phyloP scores from a whole-genome alignment of 2,329 filamentous ascomycete species.

The Trichoderma sp. region DNA sequence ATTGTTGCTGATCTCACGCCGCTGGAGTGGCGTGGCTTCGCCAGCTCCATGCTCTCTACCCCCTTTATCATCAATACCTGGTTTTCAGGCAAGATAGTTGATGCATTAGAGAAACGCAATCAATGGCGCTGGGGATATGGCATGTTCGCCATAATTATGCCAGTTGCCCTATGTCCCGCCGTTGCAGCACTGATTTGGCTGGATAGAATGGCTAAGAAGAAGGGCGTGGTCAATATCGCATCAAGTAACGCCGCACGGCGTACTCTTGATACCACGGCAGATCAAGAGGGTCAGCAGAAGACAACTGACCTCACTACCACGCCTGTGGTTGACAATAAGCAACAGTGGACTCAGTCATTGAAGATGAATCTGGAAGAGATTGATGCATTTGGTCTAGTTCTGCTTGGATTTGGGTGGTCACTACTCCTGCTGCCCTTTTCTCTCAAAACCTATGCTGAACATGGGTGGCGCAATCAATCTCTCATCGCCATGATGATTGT shows the following conservation, averaged over 20 bases:
- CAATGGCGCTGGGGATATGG: constrained; percentile 48
- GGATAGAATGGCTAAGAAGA: constrained; percentile 53
- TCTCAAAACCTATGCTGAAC: constrained; percentile 43
- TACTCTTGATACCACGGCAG: constrained; percentile 18
- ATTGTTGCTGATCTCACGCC: constrained; percentile 61
- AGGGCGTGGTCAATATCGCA: constrained; percentile 43
- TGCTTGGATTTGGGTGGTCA: constrained; percentile 48
- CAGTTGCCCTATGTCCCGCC: constrained; percentile 53
- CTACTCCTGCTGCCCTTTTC: constrained; percentile 68
- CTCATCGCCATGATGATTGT: constrained; percentile 44
- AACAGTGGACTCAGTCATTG: constrained; percentile 26
- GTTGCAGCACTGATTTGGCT: constrained; percentile 53
- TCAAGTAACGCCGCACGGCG: constrained; percentile 38
- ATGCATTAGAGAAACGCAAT: constrained; percentile 32
- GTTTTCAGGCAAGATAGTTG: constrained; percentile 40
- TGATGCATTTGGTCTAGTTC: constrained; percentile 39
- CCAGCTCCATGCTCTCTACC: constrained; percentile 28
- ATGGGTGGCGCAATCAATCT: constrained; percentile 41
- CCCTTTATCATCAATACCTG: constrained; percentile 39
- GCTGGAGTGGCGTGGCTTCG: constrained; percentile 40
- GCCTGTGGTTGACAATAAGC: constrained; percentile 22
- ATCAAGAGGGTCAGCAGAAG: neutral
- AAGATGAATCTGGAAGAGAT: constrained; percentile 42
- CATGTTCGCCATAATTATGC: constrained; percentile 58
- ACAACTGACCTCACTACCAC: neutral